phyloP scores from a whole-genome alignment of 2,329 filamentous ascomycete species.

The Pestalotiopsis sp. region DNA sequence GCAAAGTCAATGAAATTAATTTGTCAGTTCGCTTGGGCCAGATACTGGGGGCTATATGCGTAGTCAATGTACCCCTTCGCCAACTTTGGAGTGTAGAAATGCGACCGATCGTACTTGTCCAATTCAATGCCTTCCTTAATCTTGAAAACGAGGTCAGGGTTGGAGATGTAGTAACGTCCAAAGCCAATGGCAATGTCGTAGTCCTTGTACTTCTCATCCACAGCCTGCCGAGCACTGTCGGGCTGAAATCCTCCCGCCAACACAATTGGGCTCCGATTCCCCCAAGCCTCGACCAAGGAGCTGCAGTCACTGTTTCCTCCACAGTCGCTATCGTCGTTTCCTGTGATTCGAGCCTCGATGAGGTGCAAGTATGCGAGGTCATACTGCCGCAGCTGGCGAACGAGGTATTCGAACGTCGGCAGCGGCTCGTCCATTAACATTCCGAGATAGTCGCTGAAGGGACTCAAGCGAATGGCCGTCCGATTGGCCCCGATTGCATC shows the following conservation, averaged over 20 bases:
- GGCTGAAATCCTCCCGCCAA: constrained; percentile 43
- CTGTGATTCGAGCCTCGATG: constrained; percentile 52
- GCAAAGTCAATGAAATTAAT: not conserved
- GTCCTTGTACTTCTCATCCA: constrained; percentile 35
- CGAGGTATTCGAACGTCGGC: constrained; percentile 61
- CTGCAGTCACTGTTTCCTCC: constrained; percentile 37
- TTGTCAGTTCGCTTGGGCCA: not conserved
- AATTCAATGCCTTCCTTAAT: constrained; percentile 42
- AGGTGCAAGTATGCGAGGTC: constrained; percentile 58
- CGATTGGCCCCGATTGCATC: constrained; percentile 51
- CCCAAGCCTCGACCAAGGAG: constrained; percentile 46
- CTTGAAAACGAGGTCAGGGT: constrained; percentile 47
- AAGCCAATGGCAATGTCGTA: constrained; percentile 47
- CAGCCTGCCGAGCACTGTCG: constrained; percentile 23
- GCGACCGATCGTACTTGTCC: constrained; percentile 42
- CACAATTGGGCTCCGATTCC: constrained; percentile 43
- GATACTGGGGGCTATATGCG: constrained; percentile 11
- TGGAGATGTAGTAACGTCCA: constrained; percentile 48
- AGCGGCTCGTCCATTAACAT: constrained; percentile 62
- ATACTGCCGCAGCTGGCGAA: constrained; percentile 48
- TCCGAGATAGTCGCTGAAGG: constrained; percentile 55
- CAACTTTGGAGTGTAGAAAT: constrained; percentile 37
- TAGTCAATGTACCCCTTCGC: constrained; percentile 23
- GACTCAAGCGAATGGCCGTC: constrained; percentile 51
- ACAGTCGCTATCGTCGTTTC: constrained; percentile 37